Evolutionary conservation across 2,329 filamentous ascomycete species (phyloP).

Genomic region (Colletotrichum salicis): DNA sequence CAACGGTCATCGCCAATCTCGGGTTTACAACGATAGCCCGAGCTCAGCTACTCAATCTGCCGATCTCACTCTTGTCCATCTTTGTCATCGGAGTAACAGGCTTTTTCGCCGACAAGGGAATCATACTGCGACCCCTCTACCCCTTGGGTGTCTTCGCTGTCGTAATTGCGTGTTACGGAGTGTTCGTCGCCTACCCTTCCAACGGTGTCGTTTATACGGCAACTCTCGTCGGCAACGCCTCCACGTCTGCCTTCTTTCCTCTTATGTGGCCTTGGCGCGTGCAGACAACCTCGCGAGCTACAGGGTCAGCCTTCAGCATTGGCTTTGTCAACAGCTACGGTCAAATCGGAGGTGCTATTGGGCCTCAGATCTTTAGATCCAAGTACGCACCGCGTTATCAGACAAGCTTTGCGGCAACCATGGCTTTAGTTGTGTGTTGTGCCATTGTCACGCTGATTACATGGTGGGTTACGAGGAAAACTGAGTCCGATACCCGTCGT

Average conservation of each 20-base stretch:
- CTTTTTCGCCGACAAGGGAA: slow-evolving; percentile 53
- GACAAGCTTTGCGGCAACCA: slow-evolving; percentile 54
- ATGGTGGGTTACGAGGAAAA: slow-evolving; percentile 57
- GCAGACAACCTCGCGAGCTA: slow-evolving; percentile 57
- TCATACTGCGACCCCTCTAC: slow-evolving; percentile 54
- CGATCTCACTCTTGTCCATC: slow-evolving; percentile 54
- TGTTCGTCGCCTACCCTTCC: slow-evolving; percentile 56
- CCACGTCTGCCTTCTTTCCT: slow-evolving; percentile 56
- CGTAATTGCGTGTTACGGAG: slow-evolving; percentile 56
- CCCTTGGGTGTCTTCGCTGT: slow-evolving; percentile 54
- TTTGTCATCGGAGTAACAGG: slow-evolving; percentile 55
- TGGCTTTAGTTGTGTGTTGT: slow-evolving; percentile 56
- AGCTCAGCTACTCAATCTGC: slow-evolving; percentile 61
- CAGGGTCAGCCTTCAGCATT: slow-evolving; percentile 61
- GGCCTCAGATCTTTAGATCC: slow-evolving; percentile 57
- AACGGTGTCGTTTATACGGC: slow-evolving; percentile 59
- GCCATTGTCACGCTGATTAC: slow-evolving; percentile 52
- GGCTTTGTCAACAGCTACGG: slow-evolving; percentile 62
- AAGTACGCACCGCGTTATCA: slow-evolving; percentile 58
- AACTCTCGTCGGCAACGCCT: slow-evolving; percentile 55
- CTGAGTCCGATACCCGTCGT: slow-evolving; percentile 55
- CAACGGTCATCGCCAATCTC: slow-evolving; percentile 52
- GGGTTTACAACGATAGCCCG: slow-evolving; percentile 54
- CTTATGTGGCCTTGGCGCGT: slow-evolving; percentile 65
- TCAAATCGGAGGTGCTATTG: slow-evolving; percentile 59